phyloP scores from a whole-genome alignment of 148 eudicot species.

The Rhododendron molle region DNA sequence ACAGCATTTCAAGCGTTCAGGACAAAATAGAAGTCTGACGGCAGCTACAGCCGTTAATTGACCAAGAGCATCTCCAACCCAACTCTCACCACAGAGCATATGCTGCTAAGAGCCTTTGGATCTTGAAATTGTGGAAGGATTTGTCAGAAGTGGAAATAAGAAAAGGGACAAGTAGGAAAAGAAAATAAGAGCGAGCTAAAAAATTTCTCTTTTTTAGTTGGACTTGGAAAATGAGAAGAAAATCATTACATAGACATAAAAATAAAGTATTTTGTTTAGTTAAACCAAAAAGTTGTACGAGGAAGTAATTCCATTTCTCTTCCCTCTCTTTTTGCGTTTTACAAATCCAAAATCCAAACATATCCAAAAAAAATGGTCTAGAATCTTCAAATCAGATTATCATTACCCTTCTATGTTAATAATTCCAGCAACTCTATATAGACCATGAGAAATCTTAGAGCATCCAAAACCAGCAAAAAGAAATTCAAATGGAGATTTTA shows the following conservation, averaged over 20 bases:
- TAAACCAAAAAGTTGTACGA: not conserved
- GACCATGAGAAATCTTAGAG: not conserved
- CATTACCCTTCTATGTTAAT: not conserved
- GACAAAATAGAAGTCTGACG: too few species aligned
- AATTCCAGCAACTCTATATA: too few species aligned
- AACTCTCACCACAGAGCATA: too few species aligned
- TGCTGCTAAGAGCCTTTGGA: too few species aligned
- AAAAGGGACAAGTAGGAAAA: not conserved
- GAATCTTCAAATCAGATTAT: not conserved
- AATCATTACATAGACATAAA: not conserved
- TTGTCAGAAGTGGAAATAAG: too few species aligned
- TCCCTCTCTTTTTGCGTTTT: not conserved
- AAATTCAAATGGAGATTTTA: constrained; percentile 12
- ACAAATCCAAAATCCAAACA: not conserved
- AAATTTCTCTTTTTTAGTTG: not conserved
- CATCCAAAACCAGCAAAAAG: not conserved
- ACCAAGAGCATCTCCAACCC: too few species aligned
- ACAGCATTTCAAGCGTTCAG: too few species aligned
- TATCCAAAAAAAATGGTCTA: not conserved
- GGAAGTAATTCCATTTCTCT: not conserved
- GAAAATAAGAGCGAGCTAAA: not conserved
- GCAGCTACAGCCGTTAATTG: too few species aligned
- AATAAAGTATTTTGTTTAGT: not conserved
- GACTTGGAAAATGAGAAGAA: not conserved
- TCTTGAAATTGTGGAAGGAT: not conserved